Evolutionary conservation across 2,329 filamentous ascomycete species (phyloP).

Genomic region (Colletotrichum liriopes): DNA sequence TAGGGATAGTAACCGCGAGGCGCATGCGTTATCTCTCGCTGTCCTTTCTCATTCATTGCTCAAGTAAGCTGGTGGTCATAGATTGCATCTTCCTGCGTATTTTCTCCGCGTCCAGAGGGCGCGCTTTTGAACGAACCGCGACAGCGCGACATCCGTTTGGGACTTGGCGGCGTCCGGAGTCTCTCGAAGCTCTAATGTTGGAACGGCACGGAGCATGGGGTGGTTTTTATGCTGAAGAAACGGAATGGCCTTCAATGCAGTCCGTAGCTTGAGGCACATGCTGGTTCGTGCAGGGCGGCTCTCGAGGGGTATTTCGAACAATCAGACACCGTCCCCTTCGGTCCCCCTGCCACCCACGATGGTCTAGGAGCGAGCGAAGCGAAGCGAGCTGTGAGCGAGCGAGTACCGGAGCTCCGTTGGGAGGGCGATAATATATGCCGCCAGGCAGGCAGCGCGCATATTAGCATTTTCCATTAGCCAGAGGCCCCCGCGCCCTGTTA

Average conservation of each 20-base stretch:
- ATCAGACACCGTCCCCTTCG: not conserved
- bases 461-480: constrained; percentile 23
- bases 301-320: constrained; percentile 10
- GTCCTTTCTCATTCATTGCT: constrained; percentile 2
- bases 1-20: constrained; percentile 34
- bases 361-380: constrained; percentile 15
- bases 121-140: constrained; percentile 16
- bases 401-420: constrained; percentile 40
- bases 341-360: constrained; percentile 1
- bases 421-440: constrained; percentile 29
- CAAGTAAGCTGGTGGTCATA: constrained; percentile 9
- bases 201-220: constrained; percentile 34
- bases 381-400: constrained; percentile 28
- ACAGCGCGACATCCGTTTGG: constrained; percentile 16
- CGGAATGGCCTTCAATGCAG: constrained; percentile 35
- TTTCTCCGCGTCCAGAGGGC: constrained; percentile 20
- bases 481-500: constrained; percentile 35
- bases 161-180: not conserved
- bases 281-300: constrained; percentile 35
- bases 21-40: constrained; percentile 34
- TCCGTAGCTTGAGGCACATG: constrained; percentile 34
- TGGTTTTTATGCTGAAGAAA: constrained; percentile 26
- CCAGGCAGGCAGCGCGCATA: constrained; percentile 17
- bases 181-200: constrained; percentile 33
- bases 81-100: constrained; percentile 17